phyloP scores from a whole-genome alignment of 257 asterid species.

The Thymus quinquecostatus region DNA sequence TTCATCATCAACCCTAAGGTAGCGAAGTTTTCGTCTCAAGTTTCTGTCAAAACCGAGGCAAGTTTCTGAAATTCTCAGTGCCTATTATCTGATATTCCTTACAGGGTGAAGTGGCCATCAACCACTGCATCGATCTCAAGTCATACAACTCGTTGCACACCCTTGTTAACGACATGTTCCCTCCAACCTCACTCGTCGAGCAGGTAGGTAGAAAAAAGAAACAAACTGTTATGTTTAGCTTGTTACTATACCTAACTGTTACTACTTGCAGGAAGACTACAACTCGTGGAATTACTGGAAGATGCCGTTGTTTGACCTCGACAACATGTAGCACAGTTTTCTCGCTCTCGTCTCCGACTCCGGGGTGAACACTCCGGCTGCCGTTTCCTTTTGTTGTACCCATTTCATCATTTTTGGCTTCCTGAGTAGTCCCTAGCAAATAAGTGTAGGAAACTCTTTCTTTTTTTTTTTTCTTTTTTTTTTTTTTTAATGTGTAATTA shows the following conservation, averaged over 20 bases:
- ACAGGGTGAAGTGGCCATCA: slow-evolving; percentile 99
- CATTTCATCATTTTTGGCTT: slow-evolving; percentile 20
- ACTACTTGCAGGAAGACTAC: slow-evolving; percentile 67
- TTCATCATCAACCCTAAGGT: slow-evolving; percentile 98
- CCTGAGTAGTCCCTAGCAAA: not conserved
- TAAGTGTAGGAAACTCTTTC: slow-evolving; percentile 29
- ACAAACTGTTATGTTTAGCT: no score
- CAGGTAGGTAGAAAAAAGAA: slow-evolving; percentile 53
- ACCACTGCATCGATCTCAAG: slow-evolving; percentile 79
- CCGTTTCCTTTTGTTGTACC: slow-evolving; percentile 25
- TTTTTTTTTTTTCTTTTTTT: not conserved
- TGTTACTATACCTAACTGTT: no score
- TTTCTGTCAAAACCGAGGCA: not conserved
- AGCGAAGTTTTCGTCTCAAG: slow-evolving; percentile 1
- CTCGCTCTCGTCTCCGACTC: not conserved
- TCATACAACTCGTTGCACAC: slow-evolving; percentile 96
- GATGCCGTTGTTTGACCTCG: slow-evolving; percentile 68
- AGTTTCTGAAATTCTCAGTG: not conserved
- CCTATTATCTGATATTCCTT: not conserved
- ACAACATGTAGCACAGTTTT: slow-evolving; percentile 39
- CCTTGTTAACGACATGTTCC: slow-evolving; percentile 95
- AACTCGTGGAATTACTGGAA: slow-evolving; percentile 97
- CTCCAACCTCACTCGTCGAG: slow-evolving; percentile 88
- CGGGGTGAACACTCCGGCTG: slow-evolving; percentile 32
- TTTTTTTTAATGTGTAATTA: no score